A percentile compares a stretch with the other conserved stretches of the same genome.
phyloP scores from a whole-genome alignment of 208 protist genomes.

The Spongospora subterranea region DNA sequence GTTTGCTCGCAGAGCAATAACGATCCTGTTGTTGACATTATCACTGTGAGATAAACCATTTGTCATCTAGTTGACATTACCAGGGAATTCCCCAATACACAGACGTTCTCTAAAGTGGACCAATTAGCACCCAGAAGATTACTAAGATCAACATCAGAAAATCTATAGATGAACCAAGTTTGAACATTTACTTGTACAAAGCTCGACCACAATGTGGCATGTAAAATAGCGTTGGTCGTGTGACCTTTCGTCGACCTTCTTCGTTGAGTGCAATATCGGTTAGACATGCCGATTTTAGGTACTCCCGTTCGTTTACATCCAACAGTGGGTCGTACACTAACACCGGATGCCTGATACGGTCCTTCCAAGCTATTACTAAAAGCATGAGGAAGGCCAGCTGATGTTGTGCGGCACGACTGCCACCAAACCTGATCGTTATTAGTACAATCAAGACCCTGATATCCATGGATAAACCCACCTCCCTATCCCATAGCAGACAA shows the following conservation, averaged over 20 bases:
- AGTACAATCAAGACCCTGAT: background rate
- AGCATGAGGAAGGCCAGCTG: slow-evolving; percentile 30
- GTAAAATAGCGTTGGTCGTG: slow-evolving; percentile 41
- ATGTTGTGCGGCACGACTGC: background rate
- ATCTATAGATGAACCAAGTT: background rate
- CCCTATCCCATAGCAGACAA: slow-evolving; percentile 45
- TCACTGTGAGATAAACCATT: too few relatives aligned
- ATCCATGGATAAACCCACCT: background rate
- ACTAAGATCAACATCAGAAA: background rate
- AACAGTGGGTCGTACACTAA: slow-evolving; percentile 36
- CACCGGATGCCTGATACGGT: background rate
- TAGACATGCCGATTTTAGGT: background rate
- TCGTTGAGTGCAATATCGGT: background rate
- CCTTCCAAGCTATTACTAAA: background rate
- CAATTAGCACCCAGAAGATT: background rate
- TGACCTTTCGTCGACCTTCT: slow-evolving; percentile 6
- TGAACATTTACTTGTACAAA: slow-evolving; percentile 12
- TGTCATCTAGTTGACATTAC: background rate
- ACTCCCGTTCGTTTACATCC: slow-evolving; percentile 36
- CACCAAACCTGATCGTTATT: slow-evolving; percentile 12
- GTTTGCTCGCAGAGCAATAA: background rate
- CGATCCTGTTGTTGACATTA: background rate
- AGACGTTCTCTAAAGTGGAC: background rate
- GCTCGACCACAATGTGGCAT: slow-evolving; percentile 48
- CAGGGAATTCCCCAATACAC: slow-evolving; percentile 4